Evolutionary conservation across 306 rosid genomes (phyloP).

Genomic region (Pachyrhizus erosus): DNA sequence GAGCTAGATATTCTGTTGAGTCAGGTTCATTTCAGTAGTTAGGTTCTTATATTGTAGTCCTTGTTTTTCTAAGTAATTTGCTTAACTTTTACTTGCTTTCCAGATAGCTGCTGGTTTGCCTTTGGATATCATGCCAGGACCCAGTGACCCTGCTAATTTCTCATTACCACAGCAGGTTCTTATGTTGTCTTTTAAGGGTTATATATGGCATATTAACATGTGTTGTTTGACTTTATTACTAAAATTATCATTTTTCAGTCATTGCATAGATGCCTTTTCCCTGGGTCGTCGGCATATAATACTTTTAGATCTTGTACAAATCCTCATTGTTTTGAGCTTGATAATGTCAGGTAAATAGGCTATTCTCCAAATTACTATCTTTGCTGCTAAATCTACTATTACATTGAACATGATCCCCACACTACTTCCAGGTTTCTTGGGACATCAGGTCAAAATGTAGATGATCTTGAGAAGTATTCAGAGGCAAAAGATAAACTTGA

Average conservation of each 20-base stretch:
- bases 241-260: constrained; percentile 69
- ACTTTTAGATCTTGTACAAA: constrained; percentile 93
- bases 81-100: constrained; percentile 46
- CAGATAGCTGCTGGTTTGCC: constrained; percentile 86
- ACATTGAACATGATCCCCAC: constrained; percentile 32
- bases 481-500: constrained; percentile 84
- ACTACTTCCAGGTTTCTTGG: constrained; percentile 82
- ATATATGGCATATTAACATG: constrained; percentile 19
- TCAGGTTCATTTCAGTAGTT: constrained; percentile 66
- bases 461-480: constrained; percentile 88
- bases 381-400: constrained; percentile 26
- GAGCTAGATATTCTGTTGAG: constrained; percentile 90
- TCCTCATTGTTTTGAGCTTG: constrained; percentile 92
- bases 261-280: constrained; percentile 87
- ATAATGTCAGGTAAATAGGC: constrained; percentile 67
- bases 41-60: constrained; percentile 22
- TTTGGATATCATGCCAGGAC: constrained; percentile 96
- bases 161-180: constrained; percentile 94
- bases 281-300: constrained; percentile 87
- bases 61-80: constrained; percentile 32
- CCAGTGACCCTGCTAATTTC: constrained; percentile 85
- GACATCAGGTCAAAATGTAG: constrained; percentile 91
- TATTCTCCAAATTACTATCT: constrained; percentile 19
- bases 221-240: constrained; percentile 46
- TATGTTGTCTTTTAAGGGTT: constrained; percentile 37